phyloP scores from a whole-genome alignment of 2,329 filamentous ascomycete genomes.

The Nannizzia gypsea region DNA sequence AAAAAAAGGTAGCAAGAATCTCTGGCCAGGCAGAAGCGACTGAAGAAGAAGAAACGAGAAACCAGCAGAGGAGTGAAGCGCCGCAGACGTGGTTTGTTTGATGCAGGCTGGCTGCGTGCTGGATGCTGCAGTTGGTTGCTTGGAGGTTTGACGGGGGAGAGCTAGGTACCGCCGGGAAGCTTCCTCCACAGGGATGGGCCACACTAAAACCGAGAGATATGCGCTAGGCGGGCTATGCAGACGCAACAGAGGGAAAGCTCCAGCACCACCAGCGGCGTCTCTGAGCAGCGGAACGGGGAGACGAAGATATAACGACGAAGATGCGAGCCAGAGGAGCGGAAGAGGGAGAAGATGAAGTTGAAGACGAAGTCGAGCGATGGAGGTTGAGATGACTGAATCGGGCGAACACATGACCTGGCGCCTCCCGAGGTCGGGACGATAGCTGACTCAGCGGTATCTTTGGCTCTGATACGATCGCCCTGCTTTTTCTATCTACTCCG shows the following conservation, averaged over 20 bases:
- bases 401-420: conserved; percentile 1
- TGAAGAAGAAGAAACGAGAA: neutral
- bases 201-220: neutral
- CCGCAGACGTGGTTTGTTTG: conserved; percentile 3
- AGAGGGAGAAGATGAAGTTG: neutral
- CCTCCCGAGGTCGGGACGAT: neutral
- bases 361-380: too few relatives aligned
- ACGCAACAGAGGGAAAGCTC: neutral
- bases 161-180: neutral
- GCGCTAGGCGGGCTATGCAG: conserved; percentile 3
- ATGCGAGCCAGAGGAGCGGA: neutral
- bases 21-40: neutral
- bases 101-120: neutral
- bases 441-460: neutral
- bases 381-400: neutral
- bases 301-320: neutral
- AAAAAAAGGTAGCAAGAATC: neutral
- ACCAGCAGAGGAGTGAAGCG: neutral
- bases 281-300: neutral
- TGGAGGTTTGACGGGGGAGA: neutral
- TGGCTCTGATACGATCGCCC: neutral
- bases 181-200: conserved; percentile 4
- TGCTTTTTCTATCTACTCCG: neutral
- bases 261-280: neutral
- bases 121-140: neutral